phyloP scores from a whole-genome alignment of 805 yeast species.

The Myxozyma neotropica region DNA sequence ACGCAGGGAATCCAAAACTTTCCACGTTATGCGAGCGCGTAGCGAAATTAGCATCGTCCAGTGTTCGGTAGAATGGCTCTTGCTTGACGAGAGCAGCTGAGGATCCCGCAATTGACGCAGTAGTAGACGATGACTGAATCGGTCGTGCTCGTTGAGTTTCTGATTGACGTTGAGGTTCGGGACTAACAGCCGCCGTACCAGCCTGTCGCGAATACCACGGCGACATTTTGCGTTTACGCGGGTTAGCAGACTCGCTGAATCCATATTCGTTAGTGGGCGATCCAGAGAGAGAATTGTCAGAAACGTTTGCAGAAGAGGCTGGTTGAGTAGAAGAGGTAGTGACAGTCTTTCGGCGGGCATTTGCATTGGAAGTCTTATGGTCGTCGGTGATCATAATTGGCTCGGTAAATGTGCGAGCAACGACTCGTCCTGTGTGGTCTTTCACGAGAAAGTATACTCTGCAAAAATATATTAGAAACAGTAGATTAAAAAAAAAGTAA shows the following conservation, averaged over 20 bases:
- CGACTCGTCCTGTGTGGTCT: slow-evolving; percentile 59
- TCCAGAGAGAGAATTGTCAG: slow-evolving; percentile 23
- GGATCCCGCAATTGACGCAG: not conserved
- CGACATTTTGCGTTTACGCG: slow-evolving; percentile 28
- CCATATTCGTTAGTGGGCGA: slow-evolving; percentile 29
- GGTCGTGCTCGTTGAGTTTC: slow-evolving; percentile 1
- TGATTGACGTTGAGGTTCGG: not conserved
- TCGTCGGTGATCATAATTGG: slow-evolving; percentile 93
- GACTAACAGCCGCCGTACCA: not conserved
- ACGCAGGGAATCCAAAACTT: slow-evolving; percentile 31
- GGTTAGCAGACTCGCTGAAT: slow-evolving; percentile 21
- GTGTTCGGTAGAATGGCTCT: slow-evolving; percentile 6
- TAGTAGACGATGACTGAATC: not conserved
- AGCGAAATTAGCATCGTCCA: slow-evolving; percentile 24
- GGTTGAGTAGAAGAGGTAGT: slow-evolving; percentile 1
- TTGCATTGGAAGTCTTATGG: slow-evolving; percentile 58
- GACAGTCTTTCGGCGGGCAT: slow-evolving; percentile 22
- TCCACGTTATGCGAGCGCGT: slow-evolving; percentile 30
- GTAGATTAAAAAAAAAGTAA: not conserved
- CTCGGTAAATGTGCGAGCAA: slow-evolving; percentile 71
- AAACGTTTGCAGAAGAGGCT: slow-evolving; percentile 20
- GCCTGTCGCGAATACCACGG: slow-evolving; percentile 8
- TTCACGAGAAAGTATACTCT: slow-evolving; percentile 53
- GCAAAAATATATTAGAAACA: not conserved
- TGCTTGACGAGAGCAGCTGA: not conserved